Evolutionary conservation across 495 filamentous ascomycete genomes (phyloP), one percentile per base, ranked within the genome.

Genomic region (Aspergillus conjunctus): DNA sequence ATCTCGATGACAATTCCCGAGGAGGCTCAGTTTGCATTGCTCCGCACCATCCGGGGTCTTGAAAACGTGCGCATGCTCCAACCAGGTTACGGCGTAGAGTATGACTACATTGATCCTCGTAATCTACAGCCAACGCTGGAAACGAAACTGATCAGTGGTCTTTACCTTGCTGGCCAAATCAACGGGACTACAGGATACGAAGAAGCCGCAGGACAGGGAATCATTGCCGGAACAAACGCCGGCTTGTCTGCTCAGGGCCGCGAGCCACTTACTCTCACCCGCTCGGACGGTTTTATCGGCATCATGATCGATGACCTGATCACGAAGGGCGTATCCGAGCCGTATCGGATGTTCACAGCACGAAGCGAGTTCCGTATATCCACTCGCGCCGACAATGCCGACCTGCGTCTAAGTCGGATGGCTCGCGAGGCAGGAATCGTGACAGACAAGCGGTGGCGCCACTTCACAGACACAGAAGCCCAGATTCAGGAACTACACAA

Each of bases 291-390:
- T 15, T 98, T 97, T 70, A 97, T 98, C 70, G 94, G 94, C 54
- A 88, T 98, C 76, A 96, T 98, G 94, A 94, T 98, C 71, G 94
- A 98, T 74, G 94, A 98, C 71, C 86, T 98, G 46, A 87, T 97
- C 73, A 98, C 94, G 32, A 98, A 97, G 74, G 94, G 94, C 48
- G 93, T 98, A 12, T 91, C 89, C 9, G 94, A 98, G 74, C 94
- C 94, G 0, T 98, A 98, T 76, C 87, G 94, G 61, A 98, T 98
- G 95, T 98, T 98, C 80, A 98, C 94, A 8, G 91, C 91, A 17
- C 88, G 94, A 57, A 93, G 87, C 76, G 94, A 98, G 73, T 98
- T 95, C 77, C 90, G 94, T 51, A 92, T 98, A 81, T 88, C 86
- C 33, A 85, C 91, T 9, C 87, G 94, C 54, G 85, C 93, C 51